Conservation (phyloP, 768 basidiomycete species). For the Suillus weaverae region DNA sequence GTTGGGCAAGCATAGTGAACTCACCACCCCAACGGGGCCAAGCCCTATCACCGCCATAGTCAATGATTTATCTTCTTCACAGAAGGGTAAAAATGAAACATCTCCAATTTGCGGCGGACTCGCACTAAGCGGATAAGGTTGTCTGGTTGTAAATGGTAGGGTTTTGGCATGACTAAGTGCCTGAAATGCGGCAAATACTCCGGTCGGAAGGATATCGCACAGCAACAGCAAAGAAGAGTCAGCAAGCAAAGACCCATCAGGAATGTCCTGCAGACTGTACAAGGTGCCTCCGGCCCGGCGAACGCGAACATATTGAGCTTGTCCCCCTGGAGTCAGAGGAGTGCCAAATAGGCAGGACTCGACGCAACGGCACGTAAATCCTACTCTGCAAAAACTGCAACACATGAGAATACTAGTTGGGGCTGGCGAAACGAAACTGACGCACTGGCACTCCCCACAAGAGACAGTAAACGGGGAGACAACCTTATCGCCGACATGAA, state of each 20-base stretch:
- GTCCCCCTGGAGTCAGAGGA: slow-evolving; percentile 65
- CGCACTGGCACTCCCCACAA: slow-evolving; percentile 84
- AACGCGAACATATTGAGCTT: slow-evolving; percentile 78
- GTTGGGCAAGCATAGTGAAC: slow-evolving; percentile 16
- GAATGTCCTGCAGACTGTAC: slow-evolving; percentile 56
- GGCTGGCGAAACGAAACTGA: slow-evolving; percentile 8
- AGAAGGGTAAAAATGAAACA: slow-evolving; percentile 28
- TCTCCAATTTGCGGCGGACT: slow-evolving; percentile 9
- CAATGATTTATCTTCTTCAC: slow-evolving; percentile 48
- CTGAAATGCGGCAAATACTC: slow-evolving; percentile 74
- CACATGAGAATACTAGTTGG: not conserved
- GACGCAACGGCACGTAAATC: slow-evolving; percentile 71
- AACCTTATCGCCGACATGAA: slow-evolving; percentile 73
- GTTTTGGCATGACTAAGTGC: slow-evolving; percentile 73
- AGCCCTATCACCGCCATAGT: slow-evolving; percentile 71
- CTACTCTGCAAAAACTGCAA: slow-evolving; percentile 65
- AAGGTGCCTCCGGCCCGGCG: slow-evolving; percentile 81
- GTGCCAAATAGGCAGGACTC: slow-evolving; percentile 65
- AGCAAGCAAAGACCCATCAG: slow-evolving; percentile 50
- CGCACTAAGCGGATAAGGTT: slow-evolving; percentile 52
- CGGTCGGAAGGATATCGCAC: slow-evolving; percentile 80
- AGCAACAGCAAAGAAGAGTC: slow-evolving; percentile 71
- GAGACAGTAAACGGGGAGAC: slow-evolving; percentile 81
- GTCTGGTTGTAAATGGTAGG: slow-evolving; percentile 55
- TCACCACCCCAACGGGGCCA: slow-evolving; percentile 74